Base-by-base conservation (phyloP, 2,329 filamentous ascomycete species). In the Magnaporthiopsis incrustans region DNA sequence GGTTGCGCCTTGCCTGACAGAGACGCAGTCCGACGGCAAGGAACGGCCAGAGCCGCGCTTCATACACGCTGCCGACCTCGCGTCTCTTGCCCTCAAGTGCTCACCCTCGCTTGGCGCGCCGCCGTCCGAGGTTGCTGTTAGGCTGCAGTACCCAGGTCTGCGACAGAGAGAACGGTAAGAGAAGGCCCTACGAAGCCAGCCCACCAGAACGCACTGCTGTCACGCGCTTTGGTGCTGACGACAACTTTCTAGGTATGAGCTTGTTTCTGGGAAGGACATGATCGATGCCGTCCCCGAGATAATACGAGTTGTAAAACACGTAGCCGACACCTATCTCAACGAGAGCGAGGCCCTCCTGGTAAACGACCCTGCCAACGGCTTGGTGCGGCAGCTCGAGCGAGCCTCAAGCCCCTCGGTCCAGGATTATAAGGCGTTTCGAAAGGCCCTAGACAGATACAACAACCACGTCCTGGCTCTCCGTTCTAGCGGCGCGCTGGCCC, bases 81-180 rank as follows among this genome's bases (percentile, higher is more conserved):
- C 82, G 53, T 83, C 78, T 59, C 73, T 82, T 27, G 75, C 78
- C 63, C 76, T 79, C 7, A 81, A 80, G 57, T 85, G 82, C 65
- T 79, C 81, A 33, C 79, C 80, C 1, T 79, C 81, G 15, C 77
- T 83, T 65, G 78, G 79, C 56, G 77, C 80, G 3, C 75, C 77
- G 60, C 76, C 79, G 60, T 79, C 85, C 65, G 82, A 85, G 65
- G 80, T 87, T 8, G 78, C 76, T 14, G 84, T 96, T 65, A 80
- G 88, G 71, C 78, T 98, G 69, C 90, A 95, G 74, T 98, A 98
- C 75, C 94, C 95, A 12, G 93, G 91, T 74, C 70, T 72, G 15
- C 70, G 70, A 61, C 69, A 73, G 64, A 66, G 68, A 53, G 74
- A 76, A 64, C 67, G 70, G 73, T 76, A 70, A 32, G 60, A 8